Evolutionary conservation across 2,329 filamentous ascomycete genomes (phyloP), one percentile per base, ranked within the genome.

Genomic region (Apiospora koreana): DNA sequence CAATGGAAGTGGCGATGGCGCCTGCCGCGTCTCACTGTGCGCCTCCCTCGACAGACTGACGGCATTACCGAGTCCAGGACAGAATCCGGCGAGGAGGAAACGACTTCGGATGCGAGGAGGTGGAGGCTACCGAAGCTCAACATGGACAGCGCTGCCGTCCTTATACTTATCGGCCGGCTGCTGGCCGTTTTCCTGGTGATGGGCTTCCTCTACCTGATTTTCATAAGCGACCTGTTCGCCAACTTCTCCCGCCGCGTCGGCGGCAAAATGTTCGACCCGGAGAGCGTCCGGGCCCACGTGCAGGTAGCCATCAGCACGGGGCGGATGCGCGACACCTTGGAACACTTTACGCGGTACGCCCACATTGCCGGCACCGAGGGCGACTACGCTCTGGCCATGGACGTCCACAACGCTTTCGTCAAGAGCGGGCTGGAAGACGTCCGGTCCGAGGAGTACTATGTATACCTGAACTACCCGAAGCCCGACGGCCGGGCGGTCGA

Each of bases 281-380:
- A 97, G 77, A 92, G 90, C 72, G 89, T 98, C 70, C 90, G 94
- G 69, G 85, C 88, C 70, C 93, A 92, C 80, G 87, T 97, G 35
- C 90, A 96, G 79, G 85, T 86, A 66, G 90, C 89, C 75, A 88
- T 97, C 74, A 92, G 97, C 77, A 85, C 89, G 69, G 86, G 86
- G 71, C 86, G 87, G 67, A 92, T 96, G 79, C 88, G 90, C 73
- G 91, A 93, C 50, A 93, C 93, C 70, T 83, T 97, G 71, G 85
- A 88, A 76, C 92, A 95, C 77, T 90, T 95, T 73, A 95, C 94
- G 5, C 88, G 88, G 69, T 97, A 93, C 79, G 93, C 96, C 72
- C 96, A 98, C 80, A 87, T 98, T 72, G 96, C 94, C 2, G 96
- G 96, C n/a, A 97, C 94, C 3, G 92, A 97, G 82, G 96, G 96